A percentile compares a stretch with the other conserved stretches of the same genome.
Conservation (phyloP, 1,284 basidiomycete genomes). For the Trichosporon sp. region DNA sequence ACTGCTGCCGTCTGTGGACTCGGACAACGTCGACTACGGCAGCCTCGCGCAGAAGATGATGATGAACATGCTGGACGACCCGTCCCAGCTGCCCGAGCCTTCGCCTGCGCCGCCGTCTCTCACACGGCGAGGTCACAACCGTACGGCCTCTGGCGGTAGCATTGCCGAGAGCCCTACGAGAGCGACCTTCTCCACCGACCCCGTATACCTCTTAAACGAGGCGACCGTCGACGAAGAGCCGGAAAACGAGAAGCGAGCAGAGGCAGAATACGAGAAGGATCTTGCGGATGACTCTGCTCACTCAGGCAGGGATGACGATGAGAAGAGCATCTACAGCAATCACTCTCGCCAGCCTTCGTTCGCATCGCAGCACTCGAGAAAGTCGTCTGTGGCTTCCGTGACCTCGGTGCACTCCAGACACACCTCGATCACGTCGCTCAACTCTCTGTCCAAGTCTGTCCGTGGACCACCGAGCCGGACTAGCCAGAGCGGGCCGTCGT, state of each 20-base stretch:
- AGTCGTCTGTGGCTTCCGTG: neutral
- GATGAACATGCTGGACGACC: conserved; percentile 20
- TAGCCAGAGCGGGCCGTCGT: neutral
- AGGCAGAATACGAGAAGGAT: neutral
- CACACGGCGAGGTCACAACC: neutral
- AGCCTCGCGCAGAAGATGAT: conserved; percentile 33
- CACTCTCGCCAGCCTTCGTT: neutral
- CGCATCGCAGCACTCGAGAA: neutral
- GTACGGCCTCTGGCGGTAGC: neutral
- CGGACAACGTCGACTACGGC: conserved; percentile 31
- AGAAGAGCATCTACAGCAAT: neutral
- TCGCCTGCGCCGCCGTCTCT: neutral
- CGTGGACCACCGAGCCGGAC: neutral
- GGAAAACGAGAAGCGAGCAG: conserved; percentile 5
- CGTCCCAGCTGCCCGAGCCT: neutral
- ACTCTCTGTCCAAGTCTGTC: neutral
- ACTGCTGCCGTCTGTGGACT: conserved; percentile 47
- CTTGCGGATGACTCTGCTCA: neutral
- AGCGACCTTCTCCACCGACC: neutral
- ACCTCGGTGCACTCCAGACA: neutral
- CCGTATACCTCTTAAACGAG: neutral
- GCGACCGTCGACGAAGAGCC: conserved; percentile 3
- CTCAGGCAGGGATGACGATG: neutral
- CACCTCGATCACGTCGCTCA: neutral
- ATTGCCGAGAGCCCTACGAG: neutral